Conservation (phyloP, 768 basidiomycete genomes). For the Kwoniella newhampshirensis region DNA sequence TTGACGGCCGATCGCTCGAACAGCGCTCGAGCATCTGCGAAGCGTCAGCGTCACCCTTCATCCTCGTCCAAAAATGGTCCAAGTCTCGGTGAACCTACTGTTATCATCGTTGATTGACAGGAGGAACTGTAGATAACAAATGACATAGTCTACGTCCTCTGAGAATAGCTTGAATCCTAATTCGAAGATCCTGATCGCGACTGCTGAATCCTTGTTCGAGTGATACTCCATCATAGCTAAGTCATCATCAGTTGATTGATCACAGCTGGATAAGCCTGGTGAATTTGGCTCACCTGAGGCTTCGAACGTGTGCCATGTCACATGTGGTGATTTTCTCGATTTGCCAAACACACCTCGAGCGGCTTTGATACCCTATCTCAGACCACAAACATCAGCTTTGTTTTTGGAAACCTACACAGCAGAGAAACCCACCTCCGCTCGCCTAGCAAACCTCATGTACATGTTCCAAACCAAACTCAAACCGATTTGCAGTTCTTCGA, state of each 20-base stretch:
- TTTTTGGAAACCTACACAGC: background rate
- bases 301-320: constrained; percentile 88
- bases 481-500: constrained; percentile 64
- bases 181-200: constrained; percentile 90
- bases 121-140: constrained; percentile 87
- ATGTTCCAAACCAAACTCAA: constrained; percentile 71
- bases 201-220: constrained; percentile 69
- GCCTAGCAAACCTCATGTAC: constrained; percentile 88
- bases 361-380: constrained; percentile 65
- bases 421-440: constrained; percentile 63
- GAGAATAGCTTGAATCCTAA: constrained; percentile 81
- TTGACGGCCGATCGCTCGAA: constrained; percentile 84
- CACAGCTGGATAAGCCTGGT: background rate
- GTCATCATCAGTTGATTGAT: background rate
- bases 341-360: constrained; percentile 75
- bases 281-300: constrained; percentile 67
- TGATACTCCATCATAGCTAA: constrained; percentile 94
- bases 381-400: background rate
- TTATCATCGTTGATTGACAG: constrained; percentile 92
- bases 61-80: background rate
- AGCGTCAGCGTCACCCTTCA: background rate
- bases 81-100: constrained; percentile 62
- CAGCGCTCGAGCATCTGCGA: constrained; percentile 84
- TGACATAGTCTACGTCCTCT: constrained; percentile 78
- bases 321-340: constrained; percentile 63